Evolutionary conservation across 2,329 filamentous ascomycete genomes (phyloP).

Genomic region (Aspergillus amoenus): DNA sequence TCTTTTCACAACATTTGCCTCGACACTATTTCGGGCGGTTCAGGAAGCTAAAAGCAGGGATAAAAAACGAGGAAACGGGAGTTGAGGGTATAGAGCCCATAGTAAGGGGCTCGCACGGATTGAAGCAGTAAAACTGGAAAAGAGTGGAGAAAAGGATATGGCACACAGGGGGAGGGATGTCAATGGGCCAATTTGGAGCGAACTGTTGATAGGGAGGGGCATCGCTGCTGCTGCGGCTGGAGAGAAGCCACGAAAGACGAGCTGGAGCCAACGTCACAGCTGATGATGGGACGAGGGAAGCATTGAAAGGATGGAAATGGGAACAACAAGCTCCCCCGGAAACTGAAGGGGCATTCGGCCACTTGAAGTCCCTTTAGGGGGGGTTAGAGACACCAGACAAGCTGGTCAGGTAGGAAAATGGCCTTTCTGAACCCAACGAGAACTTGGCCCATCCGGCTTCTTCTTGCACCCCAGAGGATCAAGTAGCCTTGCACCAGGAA

Average conservation of each 20-base stretch:
- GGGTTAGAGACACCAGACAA: too few relatives aligned
- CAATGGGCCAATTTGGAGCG: constrained; percentile 1
- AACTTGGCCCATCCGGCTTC: neutral
- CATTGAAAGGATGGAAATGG: neutral
- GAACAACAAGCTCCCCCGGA: neutral
- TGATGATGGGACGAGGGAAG: neutral
- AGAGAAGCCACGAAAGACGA: constrained; percentile 4
- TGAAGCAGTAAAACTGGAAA: neutral
- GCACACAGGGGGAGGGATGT: constrained; percentile 1
- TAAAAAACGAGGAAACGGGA: constrained; percentile 2
- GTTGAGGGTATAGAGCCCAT: constrained; percentile 8
- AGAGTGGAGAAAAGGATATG: constrained; percentile 10
- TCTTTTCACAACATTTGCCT: neutral
- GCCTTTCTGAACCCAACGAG: neutral
- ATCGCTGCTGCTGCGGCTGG: constrained; percentile 1
- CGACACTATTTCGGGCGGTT: neutral
- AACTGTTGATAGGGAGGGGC: constrained; percentile 2
- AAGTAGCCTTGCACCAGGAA: neutral
- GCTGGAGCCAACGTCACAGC: neutral
- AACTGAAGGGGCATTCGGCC: neutral
- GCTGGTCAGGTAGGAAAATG: neutral
- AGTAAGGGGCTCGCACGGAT: constrained; percentile 12
- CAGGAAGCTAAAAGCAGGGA: neutral
- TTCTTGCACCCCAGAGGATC: neutral
- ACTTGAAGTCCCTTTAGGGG: too few relatives aligned